Evolutionary conservation across 129 eudicot genomes (phyloP).

Genomic region (Smallanthus sonchifolius): DNA sequence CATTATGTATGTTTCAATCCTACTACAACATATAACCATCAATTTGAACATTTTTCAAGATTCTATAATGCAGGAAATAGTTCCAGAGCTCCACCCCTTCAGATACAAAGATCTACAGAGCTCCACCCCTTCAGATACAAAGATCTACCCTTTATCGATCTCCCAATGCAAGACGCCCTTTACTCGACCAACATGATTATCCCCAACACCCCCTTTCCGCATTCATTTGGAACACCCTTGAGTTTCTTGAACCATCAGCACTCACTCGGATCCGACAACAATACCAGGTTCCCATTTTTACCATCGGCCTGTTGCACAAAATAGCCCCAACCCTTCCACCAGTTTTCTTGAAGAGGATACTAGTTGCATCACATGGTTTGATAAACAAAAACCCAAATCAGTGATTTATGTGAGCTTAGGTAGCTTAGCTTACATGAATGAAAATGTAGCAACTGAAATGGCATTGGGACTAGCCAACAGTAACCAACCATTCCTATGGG

Average conservation of each 20-base stretch:
- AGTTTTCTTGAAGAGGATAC: conserved; percentile 37
- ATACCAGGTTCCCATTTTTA: conserved; percentile 33
- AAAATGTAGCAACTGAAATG: conserved; percentile 33
- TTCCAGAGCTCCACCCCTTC: conserved; percentile 39
- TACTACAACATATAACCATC: too few relatives aligned
- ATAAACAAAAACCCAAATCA: conserved; percentile 39
- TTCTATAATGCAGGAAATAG: conserved; percentile 24
- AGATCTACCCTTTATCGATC: conserved; percentile 30
- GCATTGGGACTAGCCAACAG: conserved; percentile 55
- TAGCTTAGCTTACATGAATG: conserved; percentile 31
- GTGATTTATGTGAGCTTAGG: conserved; percentile 53
- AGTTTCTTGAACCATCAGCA: conserved; percentile 31
- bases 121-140: conserved; percentile 40
- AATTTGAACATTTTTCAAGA: conserved; percentile 18
- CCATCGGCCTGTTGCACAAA: conserved; percentile 51
- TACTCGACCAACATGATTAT: not conserved
- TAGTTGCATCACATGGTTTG: conserved; percentile 46
- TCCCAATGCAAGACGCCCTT: not conserved
- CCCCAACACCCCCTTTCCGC: conserved; percentile 33
- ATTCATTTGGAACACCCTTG: conserved; percentile 49
- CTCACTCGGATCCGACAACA: conserved; percentile 28
- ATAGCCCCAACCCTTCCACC: conserved; percentile 27
- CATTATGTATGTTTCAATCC: too few relatives aligned
- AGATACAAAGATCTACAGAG: too few relatives aligned
- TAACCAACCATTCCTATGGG: conserved; percentile 49